Base-by-base conservation (phyloP, 2,329 filamentous ascomycete genomes). In the Leptographium galeiforme region DNA sequence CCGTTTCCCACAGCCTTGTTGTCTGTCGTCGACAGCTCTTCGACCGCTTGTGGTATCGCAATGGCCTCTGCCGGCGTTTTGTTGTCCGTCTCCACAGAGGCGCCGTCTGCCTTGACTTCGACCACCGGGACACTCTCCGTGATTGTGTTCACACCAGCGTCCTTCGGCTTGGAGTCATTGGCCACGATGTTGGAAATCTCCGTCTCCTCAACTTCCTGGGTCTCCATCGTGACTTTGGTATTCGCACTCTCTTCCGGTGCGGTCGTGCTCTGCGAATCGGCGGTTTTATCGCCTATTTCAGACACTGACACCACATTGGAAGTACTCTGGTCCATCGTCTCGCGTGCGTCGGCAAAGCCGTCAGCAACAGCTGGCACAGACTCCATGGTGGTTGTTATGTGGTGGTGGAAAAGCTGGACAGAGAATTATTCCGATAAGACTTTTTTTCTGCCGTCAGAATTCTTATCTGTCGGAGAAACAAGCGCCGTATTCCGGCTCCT, bases 371-470 rank as follows among this genome's bases (percentile, higher is more conserved):
- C 16, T 18, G 32, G 40, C 8, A 41, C 19, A 16, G 36, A 2
- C 48, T 50, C 48, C 49, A 51, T 51, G 16, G 1, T 44, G 34
- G 18, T 12, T 39, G 36, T 6, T 11, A 30, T 46, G 8, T 33
- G 10, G 19, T 25, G 8, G n/a, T 49, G 2, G 14, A 38, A 34
- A 14, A 51, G 18, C 14, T 19, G 19, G 14, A 43, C 4, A n/a
- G 12, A 43, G 45, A 49, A 41, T 39, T 33, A 12, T 53, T 44
- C 49, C 44, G 57, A 58, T 58, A 58, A 58, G 51, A 55, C 50
- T 50, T 57, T 58, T 56, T 53, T 53, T 53, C 54, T 57, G 56
- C 54, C 54, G 50, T 34, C 43, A 44, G 41, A 54, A 55, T 47
- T 14, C 57, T 59, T 59, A 59, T 59, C 57, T 25, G 25, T 32